phyloP scores from a whole-genome alignment of 148 eudicot species.

The Drosera capensis region DNA sequence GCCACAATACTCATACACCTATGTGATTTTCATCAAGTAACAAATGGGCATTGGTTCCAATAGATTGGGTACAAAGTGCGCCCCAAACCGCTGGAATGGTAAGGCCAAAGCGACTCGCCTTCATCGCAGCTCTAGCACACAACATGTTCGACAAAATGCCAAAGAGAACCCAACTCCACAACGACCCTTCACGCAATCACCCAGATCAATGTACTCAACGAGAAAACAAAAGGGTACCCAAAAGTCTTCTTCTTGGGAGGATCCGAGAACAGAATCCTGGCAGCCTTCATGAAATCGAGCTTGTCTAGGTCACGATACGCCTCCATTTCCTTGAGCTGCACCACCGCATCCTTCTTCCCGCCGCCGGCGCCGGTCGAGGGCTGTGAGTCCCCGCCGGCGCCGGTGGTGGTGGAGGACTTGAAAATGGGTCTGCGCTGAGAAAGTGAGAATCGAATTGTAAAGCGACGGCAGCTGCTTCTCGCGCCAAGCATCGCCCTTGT shows the following conservation, averaged over 20 bases:
- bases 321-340: conserved; percentile 21
- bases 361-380: conserved; percentile 1
- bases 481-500: conserved; percentile 15
- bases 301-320: conserved; percentile 46
- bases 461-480: conserved; percentile 16
- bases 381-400: conserved; percentile 4
- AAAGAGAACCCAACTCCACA: conserved; percentile 3
- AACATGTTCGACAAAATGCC: conserved; percentile 30
- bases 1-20: no score
- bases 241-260: conserved; percentile 50
- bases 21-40: no score
- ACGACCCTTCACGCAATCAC: background rate
- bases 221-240: conserved; percentile 27
- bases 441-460: conserved; percentile 5
- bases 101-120: no score
- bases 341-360: conserved; percentile 1
- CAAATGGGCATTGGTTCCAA: no score
- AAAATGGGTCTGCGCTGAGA: conserved; percentile 15
- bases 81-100: no score
- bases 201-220: background rate
- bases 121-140: no score
- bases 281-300: conserved; percentile 71
- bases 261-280: conserved; percentile 52
- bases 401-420: conserved; percentile 10
- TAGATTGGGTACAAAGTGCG: no score